Evolutionary conservation across 2,329 filamentous ascomycete species (phyloP), one percentile per base, ranked within the genome.

Genomic region (Dryadomyces quercus-mongolicae): DNA sequence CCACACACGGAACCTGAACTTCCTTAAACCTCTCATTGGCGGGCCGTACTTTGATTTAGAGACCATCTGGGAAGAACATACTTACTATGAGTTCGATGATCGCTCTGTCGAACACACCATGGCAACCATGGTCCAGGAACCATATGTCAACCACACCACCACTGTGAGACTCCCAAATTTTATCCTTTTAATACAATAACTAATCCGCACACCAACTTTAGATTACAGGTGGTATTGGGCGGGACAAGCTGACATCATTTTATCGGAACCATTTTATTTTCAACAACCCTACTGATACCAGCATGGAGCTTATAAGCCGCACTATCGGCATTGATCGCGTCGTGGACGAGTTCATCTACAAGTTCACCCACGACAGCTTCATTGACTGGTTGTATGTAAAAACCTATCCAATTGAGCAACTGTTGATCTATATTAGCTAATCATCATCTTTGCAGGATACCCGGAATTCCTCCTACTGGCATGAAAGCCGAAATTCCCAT

Each of bases 101-200:
- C 75, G 85, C 12, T 80, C 79, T 2, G 85, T 88, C 0, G 80
- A 81, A 57, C 78, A 81, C 59, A 91, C 86, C 0, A 90, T 91
- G 86, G 74, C 74, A n/a, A 90, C 86, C 0, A 90, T 91, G 86
- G 85, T 89, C 1, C 74, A 82, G 49, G 81, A 88, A 64, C 86
- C 86, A 1, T 89, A 90, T 62, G 86, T 91, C 1, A 90, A 90
- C 63, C 84, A 90, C 63, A 73, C 89, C 2, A 83, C 85, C 0
- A 88, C 85, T 0, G 74, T 82, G 40, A n/a, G 52, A 9, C 44
- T 25, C n/a, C 2, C n/a, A 22, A 9, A 46, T 44, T n/a, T n/a
- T 12, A 44, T 9, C 13, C 18, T 4, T 44, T 20, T n/a, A 5
- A 9, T 4, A 18, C 3, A 5, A 16, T n/a, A 9, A 44, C 18